A percentile compares a stretch with the other conserved stretches of the same genome.
Evolutionary conservation across 2,329 filamentous ascomycete species (phyloP).

Genomic region (Neopestalotiopsis rosae): DNA sequence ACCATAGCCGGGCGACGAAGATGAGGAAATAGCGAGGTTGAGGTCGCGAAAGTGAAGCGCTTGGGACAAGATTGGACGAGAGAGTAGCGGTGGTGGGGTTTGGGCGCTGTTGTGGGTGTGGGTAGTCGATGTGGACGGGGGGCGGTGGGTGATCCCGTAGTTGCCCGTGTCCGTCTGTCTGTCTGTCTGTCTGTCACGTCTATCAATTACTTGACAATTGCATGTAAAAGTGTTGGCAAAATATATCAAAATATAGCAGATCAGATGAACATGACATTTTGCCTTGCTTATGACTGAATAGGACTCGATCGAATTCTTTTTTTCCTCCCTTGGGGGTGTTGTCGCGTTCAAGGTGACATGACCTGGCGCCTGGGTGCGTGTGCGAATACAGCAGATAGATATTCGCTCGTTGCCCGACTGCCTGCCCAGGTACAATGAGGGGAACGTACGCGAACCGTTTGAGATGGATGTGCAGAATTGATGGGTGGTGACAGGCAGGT

Average conservation of each 20-base stretch:
- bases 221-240: too few species aligned
- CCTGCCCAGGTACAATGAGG: background rate
- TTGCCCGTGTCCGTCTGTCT: background rate
- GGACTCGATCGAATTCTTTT: too few species aligned
- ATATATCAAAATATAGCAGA: too few species aligned
- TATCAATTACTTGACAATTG: background rate
- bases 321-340: too few species aligned
- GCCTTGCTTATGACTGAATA: too few species aligned
- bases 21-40: conserved; percentile 26
- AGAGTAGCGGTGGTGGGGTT: conserved; percentile 28
- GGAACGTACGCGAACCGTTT: background rate
- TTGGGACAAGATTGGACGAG: conserved; percentile 33
- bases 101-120: background rate
- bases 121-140: background rate
- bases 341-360: too few species aligned
- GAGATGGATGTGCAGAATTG: background rate
- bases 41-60: conserved; percentile 38
- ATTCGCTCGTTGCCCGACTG: background rate
- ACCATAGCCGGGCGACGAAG: conserved; percentile 29
- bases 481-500: conserved; percentile 19
- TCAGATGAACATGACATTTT: too few species aligned
- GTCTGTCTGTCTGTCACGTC: background rate
- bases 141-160: background rate
- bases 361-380: background rate
- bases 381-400: too few species aligned